Evolutionary conservation across 2,329 filamentous ascomycete genomes (phyloP).

Genomic region (Colletotrichum sp.): DNA sequence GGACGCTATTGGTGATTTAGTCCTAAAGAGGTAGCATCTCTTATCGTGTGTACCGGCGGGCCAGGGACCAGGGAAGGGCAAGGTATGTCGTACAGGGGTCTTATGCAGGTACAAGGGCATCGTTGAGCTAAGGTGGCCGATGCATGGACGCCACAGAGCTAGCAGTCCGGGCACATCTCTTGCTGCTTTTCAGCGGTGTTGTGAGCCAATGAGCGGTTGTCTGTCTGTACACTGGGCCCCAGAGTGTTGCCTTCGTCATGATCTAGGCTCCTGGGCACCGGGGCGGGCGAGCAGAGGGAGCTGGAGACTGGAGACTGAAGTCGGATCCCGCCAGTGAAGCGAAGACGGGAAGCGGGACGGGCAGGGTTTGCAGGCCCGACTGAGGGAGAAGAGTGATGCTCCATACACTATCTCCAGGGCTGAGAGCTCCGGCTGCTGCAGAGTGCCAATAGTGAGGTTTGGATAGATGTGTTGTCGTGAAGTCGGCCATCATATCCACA

Average conservation of each 20-base stretch:
- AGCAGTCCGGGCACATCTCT: constrained; percentile 11
- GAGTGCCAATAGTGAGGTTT: constrained; percentile 14
- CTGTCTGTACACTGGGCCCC: background rate
- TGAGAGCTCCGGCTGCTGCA: constrained; percentile 2
- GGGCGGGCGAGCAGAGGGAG: background rate
- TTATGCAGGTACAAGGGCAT: constrained; percentile 22
- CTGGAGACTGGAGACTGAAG: background rate
- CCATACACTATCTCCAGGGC: background rate
- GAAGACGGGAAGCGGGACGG: background rate
- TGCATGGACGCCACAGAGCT: constrained; percentile 16
- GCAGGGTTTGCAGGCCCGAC: background rate
- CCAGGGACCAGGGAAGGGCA: background rate
- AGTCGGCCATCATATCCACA: background rate
- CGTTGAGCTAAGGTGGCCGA: background rate
- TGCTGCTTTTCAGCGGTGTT: constrained; percentile 11
- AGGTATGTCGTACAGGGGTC: background rate
- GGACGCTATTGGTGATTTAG: background rate
- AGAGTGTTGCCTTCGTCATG: background rate
- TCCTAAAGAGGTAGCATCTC: constrained; percentile 13
- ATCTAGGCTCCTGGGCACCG: background rate
- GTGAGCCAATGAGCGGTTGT: background rate
- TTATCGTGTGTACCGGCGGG: constrained; percentile 9
- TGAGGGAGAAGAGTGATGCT: background rate
- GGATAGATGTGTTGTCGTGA: background rate
- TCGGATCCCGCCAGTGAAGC: constrained; percentile 2